Percentiles rank a stretch among this genome's conserved stretches.
These are phyloP conservation scores for Dictyostelium capitatum DNA, from an alignment of 78 protist species.

Conservation along the genomic window DNA sequence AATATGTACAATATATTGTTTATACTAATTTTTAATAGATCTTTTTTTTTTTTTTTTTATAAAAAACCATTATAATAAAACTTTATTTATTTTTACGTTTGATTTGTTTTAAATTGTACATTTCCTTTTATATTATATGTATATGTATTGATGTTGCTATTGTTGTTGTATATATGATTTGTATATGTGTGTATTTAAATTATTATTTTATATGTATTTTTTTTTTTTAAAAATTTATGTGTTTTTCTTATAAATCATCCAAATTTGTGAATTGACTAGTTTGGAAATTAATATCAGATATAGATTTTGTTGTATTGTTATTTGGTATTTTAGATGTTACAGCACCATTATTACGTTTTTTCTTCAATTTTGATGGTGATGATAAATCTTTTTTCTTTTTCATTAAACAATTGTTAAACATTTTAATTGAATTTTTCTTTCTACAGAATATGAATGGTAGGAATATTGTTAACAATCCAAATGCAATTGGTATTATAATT, in stretches of 20 bases:
- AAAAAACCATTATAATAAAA: no score
- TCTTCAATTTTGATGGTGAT: not conserved
- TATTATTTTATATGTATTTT: not conserved
- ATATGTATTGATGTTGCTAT: not conserved
- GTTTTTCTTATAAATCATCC: not conserved
- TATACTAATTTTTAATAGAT: no score
- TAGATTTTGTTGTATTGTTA: not conserved
- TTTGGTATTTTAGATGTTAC: slow-evolving; percentile 7
- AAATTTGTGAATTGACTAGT: not conserved
- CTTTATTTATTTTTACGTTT: no score
- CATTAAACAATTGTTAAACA: not conserved
- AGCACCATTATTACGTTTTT: slow-evolving; percentile 1
- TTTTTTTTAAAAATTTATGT: not conserved
- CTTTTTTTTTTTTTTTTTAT: no score
- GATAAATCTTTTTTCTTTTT: not conserved
- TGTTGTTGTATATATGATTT: not conserved
- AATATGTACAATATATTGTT: no score
- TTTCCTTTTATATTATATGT: not conserved
- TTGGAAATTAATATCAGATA: not conserved
- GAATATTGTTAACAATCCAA: slow-evolving; percentile 11
- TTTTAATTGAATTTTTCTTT: not conserved
- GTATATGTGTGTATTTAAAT: not conserved
- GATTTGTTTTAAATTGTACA: no score
- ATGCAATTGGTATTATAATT: not conserved
- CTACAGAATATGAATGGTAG: not conserved